Evolutionary conservation across 176 grass and related monocot species (phyloP).

Genomic region (Tuctoria greenei): DNA sequence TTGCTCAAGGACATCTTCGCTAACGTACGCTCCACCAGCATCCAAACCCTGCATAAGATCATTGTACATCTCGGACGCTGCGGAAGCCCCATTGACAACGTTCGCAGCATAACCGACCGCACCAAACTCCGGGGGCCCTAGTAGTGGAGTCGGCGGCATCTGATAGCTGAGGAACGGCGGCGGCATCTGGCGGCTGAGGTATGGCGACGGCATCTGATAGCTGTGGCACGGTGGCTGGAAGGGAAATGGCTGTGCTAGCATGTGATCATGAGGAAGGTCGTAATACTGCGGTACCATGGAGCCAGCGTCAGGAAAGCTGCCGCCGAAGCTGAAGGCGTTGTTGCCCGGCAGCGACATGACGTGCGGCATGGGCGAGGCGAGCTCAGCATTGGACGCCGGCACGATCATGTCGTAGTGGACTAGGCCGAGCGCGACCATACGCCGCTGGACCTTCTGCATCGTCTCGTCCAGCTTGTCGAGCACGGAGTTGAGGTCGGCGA

Average conservation of each 20-base stretch:
- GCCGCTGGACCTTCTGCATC: not conserved
- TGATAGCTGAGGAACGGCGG: not conserved
- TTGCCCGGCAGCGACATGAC: not conserved
- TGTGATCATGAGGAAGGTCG: not conserved
- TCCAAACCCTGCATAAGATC: not conserved
- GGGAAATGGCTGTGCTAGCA: not conserved
- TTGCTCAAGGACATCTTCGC: not conserved
- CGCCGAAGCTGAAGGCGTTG: constrained; percentile 1
- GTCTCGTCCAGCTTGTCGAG: not conserved
- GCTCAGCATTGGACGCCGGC: not conserved
- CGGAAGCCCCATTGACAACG: not conserved
- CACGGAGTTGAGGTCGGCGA: not conserved
- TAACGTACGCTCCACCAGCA: not conserved
- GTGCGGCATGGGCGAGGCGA: not conserved
- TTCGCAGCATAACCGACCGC: not conserved
- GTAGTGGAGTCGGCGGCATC: not conserved
- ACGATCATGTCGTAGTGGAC: not conserved
- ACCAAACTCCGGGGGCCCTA: not conserved
- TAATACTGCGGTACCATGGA: not conserved
- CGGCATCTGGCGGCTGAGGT: constrained; percentile 13
- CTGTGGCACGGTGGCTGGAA: not conserved
- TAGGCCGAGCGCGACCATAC: not conserved
- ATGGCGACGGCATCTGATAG: not conserved
- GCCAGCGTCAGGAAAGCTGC: not conserved
- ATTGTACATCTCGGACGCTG: not conserved